Conservation (phyloP, 1,284 basidiomycete species). For the Cystobasidium pallidum region DNA sequence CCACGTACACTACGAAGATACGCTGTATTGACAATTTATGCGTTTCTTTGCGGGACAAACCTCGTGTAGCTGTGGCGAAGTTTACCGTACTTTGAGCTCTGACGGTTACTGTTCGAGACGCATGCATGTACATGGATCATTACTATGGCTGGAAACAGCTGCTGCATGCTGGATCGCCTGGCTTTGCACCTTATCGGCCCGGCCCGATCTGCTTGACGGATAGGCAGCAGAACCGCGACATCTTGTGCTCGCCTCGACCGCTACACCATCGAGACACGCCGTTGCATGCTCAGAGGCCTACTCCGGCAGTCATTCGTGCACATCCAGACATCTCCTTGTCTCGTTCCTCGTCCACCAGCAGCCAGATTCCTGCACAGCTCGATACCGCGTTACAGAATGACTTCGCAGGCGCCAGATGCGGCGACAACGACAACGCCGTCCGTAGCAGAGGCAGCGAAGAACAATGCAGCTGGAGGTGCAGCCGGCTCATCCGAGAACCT, state of each 20-base stretch:
- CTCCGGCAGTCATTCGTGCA: conserved; percentile 6
- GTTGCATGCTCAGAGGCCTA: conserved; percentile 29
- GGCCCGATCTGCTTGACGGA: neutral
- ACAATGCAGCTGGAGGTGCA: conserved; percentile 12
- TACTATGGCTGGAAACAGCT: too few species aligned
- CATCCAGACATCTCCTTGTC: neutral
- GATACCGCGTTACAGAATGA: conserved; percentile 4
- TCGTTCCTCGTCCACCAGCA: neutral
- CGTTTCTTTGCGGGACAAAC: too few species aligned
- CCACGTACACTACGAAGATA: too few species aligned
- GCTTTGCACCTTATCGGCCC: too few species aligned
- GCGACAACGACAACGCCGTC: conserved; percentile 28
- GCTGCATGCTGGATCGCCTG: too few species aligned
- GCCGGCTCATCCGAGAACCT: conserved; percentile 20
- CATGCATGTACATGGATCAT: too few species aligned
- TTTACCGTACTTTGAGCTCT: too few species aligned
- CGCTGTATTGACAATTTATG: too few species aligned
- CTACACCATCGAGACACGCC: neutral
- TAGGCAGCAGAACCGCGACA: neutral
- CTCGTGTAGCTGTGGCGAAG: too few species aligned
- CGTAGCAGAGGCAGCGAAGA: conserved; percentile 33
- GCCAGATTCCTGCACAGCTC: neutral
- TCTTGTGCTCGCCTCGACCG: neutral
- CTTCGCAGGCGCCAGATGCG: conserved; percentile 33
- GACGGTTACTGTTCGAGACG: too few species aligned